Base-by-base conservation (phyloP, 352 stramenopile genomes). In the Detonula confervacea region DNA sequence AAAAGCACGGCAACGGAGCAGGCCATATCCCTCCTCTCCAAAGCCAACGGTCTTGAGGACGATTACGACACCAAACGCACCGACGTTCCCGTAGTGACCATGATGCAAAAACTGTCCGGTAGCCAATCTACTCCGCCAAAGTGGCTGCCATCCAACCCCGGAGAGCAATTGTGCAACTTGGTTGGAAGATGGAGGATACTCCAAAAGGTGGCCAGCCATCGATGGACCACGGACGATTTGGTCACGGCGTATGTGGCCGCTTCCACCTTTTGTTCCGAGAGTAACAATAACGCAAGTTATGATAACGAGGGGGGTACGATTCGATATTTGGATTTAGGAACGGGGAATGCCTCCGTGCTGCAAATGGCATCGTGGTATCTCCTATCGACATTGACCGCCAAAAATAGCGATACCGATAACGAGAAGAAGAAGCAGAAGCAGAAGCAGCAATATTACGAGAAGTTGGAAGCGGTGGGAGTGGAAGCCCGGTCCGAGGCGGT, bases 151-250 rank as follows among this genome's bases (percentile, higher is more conserved):
- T 54, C 66, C 1, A 62, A 75, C 49, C 52, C 54, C n/a, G 83
- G 83, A 25, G 86, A 93, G 73, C 67, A 89, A 44, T 42, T 93
- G 22, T 93, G 86, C 56, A 90, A 88, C 22, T 81, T 95, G 14
- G 75, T 91, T 8, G 90, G 90, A 8, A 63, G 86, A 60, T 95
- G 86, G 87, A 77, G 86, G 35, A 94, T 95, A 44, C 77, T 94
- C 12, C 90, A 95, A 77, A 59, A 73, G 14, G 72, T 92, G 5
- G 87, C 71, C 24, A 82, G 72, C 62, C 91, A 95, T 81, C 78
- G 90, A 62, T 95, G 87, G 77, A 94, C 88, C 11, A 95, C 88
- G 22, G 91, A 95, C 74, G 91, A 95, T 78, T 64, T 95, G 16
- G 75, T 91, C 9, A 95, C 90, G 9, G 90, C 90, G 1, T 92